A percentile compares a stretch with the other conserved stretches of the same genome.
These are phyloP conservation scores for Suillus weaverae DNA, from an alignment of 768 basidiomycete genomes.

Conservation along the genomic window DNA sequence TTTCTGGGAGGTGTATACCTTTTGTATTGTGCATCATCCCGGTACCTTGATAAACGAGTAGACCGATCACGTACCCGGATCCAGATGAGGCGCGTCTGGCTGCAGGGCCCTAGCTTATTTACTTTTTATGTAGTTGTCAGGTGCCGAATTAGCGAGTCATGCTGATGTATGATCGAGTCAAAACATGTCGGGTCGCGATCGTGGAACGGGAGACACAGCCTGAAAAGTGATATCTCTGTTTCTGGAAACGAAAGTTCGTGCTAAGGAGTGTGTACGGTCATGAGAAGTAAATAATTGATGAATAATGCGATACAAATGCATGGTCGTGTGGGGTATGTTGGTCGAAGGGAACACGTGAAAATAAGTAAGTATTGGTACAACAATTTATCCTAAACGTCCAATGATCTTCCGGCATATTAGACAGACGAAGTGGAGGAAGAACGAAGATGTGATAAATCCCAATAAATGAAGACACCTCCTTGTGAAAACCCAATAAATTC, in stretches of 20 bases:
- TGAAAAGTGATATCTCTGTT: too few species aligned
- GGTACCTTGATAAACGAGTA: not conserved
- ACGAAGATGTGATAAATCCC: not conserved
- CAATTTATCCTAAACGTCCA: not conserved
- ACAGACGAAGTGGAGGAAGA: not conserved
- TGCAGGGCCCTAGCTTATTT: not conserved
- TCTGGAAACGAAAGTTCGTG: not conserved
- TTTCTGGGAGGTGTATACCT: not conserved
- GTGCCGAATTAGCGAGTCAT: not conserved
- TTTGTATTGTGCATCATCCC: not conserved
- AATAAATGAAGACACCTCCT: not conserved
- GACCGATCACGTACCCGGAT: not conserved
- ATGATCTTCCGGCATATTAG: not conserved
- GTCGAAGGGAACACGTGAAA: not conserved
- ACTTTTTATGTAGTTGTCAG: not conserved
- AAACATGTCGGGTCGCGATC: too few species aligned
- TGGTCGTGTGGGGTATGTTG: constrained; percentile 3
- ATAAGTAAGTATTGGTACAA: constrained; percentile 2
- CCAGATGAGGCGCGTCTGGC: not conserved
- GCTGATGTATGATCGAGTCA: not conserved
- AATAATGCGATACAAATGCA: not conserved
- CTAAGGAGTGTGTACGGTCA: not conserved
- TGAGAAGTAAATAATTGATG: constrained; percentile 1
- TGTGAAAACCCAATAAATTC: not conserved
- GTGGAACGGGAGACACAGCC: not conserved